A percentile compares a stretch with the other conserved stretches of the same genome.
Evolutionary conservation across 306 rosid genomes (phyloP).

Genomic region (Senna tora): DNA sequence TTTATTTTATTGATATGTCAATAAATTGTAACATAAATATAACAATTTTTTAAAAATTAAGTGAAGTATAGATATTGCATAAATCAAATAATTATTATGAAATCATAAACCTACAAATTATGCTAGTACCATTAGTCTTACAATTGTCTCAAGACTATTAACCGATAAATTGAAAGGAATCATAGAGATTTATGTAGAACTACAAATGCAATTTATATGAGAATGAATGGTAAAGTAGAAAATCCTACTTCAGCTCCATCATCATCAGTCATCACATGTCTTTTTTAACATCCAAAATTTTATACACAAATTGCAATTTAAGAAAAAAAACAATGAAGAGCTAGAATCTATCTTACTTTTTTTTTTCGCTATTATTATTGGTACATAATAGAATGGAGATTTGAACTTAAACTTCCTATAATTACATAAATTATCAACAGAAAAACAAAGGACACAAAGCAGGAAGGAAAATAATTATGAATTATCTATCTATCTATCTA

Average conservation of each 20-base stretch:
- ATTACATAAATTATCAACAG: constrained; percentile 33
- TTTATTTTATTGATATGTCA: too few relatives aligned
- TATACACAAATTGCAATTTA: background rate
- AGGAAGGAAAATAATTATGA: too few relatives aligned
- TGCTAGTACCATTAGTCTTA: too few relatives aligned
- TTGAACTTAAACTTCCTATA: constrained; percentile 21
- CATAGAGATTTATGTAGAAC: constrained; percentile 25
- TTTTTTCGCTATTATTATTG: too few relatives aligned
- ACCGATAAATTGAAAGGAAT: too few relatives aligned
- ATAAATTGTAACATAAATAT: too few relatives aligned
- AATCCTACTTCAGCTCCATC: background rate
- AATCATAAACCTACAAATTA: too few relatives aligned
- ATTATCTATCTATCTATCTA: too few relatives aligned
- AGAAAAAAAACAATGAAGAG: constrained; percentile 4
- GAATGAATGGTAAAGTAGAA: constrained; percentile 11
- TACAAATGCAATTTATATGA: constrained; percentile 30
- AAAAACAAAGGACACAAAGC: constrained; percentile 11
- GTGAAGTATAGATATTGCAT: constrained; percentile 17
- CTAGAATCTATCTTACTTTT: too few relatives aligned
- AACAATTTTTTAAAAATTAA: too few relatives aligned
- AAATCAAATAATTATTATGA: background rate
- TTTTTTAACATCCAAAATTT: too few relatives aligned
- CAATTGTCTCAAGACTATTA: background rate
- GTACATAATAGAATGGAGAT: background rate
- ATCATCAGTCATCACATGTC: too few relatives aligned